These are phyloP conservation scores for Cyamopsis tetragonoloba DNA, from an alignment of 306 rosid species.

Conservation along the genomic window DNA sequence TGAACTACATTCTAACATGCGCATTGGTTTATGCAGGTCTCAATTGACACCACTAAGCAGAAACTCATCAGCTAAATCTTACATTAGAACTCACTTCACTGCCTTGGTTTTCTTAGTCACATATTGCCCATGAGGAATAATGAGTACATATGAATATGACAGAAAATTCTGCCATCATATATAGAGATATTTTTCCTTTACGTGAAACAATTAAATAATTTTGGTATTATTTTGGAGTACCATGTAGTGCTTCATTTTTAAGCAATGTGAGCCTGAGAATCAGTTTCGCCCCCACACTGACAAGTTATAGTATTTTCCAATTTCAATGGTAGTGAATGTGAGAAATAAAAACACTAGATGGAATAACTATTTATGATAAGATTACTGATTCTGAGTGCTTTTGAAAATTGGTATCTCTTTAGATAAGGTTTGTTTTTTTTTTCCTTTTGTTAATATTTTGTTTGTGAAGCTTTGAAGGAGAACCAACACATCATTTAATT, in stretches of 20 bases:
- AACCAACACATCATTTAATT: not conserved
- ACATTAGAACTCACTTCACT: constrained; percentile 5
- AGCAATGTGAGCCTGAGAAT: not conserved
- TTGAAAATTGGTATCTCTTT: constrained; percentile 25
- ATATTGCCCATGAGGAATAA: constrained; percentile 6
- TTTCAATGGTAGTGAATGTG: not conserved
- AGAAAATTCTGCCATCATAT: constrained; percentile 35
- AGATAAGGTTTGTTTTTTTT: constrained; percentile 27
- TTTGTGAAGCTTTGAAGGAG: not conserved
- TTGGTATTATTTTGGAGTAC: constrained; percentile 36
- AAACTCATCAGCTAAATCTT: constrained; percentile 44
- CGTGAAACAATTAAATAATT: constrained; percentile 42
- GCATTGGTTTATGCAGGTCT: constrained; percentile 39
- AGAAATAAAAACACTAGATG: not conserved
- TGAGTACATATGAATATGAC: constrained; percentile 20
- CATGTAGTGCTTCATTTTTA: not conserved
- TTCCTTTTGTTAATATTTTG: not conserved
- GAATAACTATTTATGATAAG: constrained; percentile 35
- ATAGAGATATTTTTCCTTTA: constrained; percentile 51
- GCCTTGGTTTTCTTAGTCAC: constrained; percentile 28
- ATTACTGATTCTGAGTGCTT: constrained; percentile 32
- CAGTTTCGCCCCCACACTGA: not conserved
- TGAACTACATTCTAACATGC: not conserved
- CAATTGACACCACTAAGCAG: constrained; percentile 50
- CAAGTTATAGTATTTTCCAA: not conserved